A percentile compares a stretch with the other conserved stretches of the same genome.
These are phyloP conservation scores for Salix purpurea DNA, from an alignment of 345 rosid species.

Conservation along the genomic window DNA sequence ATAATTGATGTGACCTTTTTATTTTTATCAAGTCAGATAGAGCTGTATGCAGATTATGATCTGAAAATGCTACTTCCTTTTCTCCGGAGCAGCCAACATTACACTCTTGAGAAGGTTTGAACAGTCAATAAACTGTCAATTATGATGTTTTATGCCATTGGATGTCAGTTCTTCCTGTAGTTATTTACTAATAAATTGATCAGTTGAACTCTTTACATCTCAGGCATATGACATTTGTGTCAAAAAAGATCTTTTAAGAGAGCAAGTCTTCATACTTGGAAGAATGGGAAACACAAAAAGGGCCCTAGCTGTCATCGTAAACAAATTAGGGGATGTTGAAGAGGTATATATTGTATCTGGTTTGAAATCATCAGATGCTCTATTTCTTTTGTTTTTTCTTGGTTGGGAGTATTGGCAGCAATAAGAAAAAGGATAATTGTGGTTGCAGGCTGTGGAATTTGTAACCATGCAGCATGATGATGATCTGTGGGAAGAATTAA, in stretches of 20 bases:
- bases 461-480: constrained; percentile 96
- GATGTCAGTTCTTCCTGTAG: not conserved
- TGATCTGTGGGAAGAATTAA: constrained; percentile 98
- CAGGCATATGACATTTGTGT: constrained; percentile 92
- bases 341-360: constrained; percentile 50
- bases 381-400: not conserved
- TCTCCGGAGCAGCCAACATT: constrained; percentile 96
- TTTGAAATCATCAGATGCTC: constrained; percentile 12
- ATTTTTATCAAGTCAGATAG: constrained; percentile 58
- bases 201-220: constrained; percentile 20
- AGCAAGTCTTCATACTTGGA: constrained; percentile 96
- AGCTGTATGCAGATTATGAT: constrained; percentile 89
- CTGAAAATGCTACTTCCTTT: constrained; percentile 89
- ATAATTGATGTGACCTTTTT: constrained; percentile 16
- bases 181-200: constrained; percentile 16
- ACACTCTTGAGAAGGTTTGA: constrained; percentile 89
- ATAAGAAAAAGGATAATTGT: constrained; percentile 13
- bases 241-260: constrained; percentile 69
- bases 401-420: constrained; percentile 10
- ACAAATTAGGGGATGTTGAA: constrained; percentile 87
- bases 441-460: constrained; percentile 92
- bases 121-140: constrained; percentile 15
- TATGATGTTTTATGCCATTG: constrained; percentile 4
- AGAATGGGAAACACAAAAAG: constrained; percentile 95
- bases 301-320: constrained; percentile 88